Percentiles rank a stretch among this genome's conserved stretches.
These are phyloP conservation scores for Jackrogersella minutella DNA, from an alignment of 495 filamentous ascomycete genomes.

Conservation along the genomic window DNA sequence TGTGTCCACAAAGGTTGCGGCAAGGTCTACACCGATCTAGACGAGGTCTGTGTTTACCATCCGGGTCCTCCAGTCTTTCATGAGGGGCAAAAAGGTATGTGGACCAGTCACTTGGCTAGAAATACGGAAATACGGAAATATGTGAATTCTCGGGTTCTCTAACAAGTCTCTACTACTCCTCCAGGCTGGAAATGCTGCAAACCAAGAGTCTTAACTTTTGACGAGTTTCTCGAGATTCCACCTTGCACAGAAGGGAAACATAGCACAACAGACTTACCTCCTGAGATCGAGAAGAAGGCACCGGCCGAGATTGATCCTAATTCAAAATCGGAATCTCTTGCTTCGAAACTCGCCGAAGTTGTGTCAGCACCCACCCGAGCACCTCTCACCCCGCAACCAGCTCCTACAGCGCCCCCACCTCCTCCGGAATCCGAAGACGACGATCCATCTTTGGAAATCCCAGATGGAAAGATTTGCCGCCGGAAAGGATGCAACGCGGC, in stretches of 20 bases:
- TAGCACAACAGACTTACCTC: slow-evolving; percentile 76
- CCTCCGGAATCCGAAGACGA: slow-evolving; percentile 86
- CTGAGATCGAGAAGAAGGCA: slow-evolving; percentile 63
- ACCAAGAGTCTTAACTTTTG: slow-evolving; percentile 95
- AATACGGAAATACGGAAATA: too few species aligned
- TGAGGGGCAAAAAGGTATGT: slow-evolving; percentile 96
- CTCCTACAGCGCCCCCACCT: slow-evolving; percentile 68
- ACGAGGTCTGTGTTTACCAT: slow-evolving; percentile 91
- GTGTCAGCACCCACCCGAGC: slow-evolving; percentile 57
- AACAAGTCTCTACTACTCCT: not conserved
- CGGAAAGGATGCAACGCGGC: slow-evolving; percentile 73
- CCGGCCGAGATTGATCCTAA: slow-evolving; percentile 21
- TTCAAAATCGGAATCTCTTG: slow-evolving; percentile 44
- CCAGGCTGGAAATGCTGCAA: slow-evolving; percentile 99
- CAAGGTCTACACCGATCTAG: slow-evolving; percentile 82
- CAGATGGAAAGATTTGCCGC: slow-evolving; percentile 76
- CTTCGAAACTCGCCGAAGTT: slow-evolving; percentile 47
- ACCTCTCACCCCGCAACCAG: slow-evolving; percentile 61
- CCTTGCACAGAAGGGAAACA: slow-evolving; percentile 96
- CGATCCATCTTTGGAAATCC: slow-evolving; percentile 74
- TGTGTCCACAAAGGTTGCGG: slow-evolving; percentile 97
- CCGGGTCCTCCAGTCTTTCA: slow-evolving; percentile 95
- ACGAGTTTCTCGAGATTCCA: slow-evolving; percentile 94
- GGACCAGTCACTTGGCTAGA: slow-evolving; percentile 6
- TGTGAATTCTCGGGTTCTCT: too few species aligned